Base-by-base conservation (phyloP, 495 filamentous ascomycete species). In the Acidiella bohemica region DNA sequence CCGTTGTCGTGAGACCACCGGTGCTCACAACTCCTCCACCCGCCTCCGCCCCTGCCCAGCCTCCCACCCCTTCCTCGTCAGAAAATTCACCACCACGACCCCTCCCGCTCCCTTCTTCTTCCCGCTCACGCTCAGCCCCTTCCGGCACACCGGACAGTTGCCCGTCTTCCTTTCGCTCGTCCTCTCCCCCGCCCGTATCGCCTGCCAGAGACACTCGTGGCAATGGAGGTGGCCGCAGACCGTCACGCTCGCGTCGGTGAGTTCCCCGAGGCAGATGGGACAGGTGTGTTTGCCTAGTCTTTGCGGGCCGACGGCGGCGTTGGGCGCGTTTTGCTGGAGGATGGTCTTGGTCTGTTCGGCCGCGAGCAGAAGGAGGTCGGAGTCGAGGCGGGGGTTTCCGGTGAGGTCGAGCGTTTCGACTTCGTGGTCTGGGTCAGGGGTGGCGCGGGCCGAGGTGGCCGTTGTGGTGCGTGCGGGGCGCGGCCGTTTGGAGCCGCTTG, bases 141-240 rank as follows among this genome's bases (percentile, higher is more conserved):
- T 59, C 17, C 60, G 42, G 35, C 60, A 63, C 19, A 61, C 53
- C 17, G 60, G 60, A 43, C 60, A 63, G 26, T 42, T 53, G n/a
- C 51, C 53, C 27, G 50, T 44, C 30, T 52, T 48, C 20, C 45
- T 41, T 17, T 50, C 48, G 22, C 45, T 43, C 10, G 47, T 53
- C 39, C 68, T 66, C 46, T 74, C 70, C 30, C 61, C 63, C 21
- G 80, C 75, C 35, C 78, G 70, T 10, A 93, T 65, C 5, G 81
- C 75, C 21, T 79, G 72, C 44, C 80, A 77, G 5, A 93, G 72
- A 55, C 85, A 93, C 21, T 73, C 73, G 46, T 81, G 74, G 50
- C 85, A 93, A 60, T 88, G 92, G 9, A 93, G 66, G 59, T 93
- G 85, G 1, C 85, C 85, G 57, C 85, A 93, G 49, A 78, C 67